Percentiles rank a stretch among this genome's conserved stretches.
Evolutionary conservation across 2,329 filamentous ascomycete species (phyloP).

Genomic region (Bipolaris sorokiniana): DNA sequence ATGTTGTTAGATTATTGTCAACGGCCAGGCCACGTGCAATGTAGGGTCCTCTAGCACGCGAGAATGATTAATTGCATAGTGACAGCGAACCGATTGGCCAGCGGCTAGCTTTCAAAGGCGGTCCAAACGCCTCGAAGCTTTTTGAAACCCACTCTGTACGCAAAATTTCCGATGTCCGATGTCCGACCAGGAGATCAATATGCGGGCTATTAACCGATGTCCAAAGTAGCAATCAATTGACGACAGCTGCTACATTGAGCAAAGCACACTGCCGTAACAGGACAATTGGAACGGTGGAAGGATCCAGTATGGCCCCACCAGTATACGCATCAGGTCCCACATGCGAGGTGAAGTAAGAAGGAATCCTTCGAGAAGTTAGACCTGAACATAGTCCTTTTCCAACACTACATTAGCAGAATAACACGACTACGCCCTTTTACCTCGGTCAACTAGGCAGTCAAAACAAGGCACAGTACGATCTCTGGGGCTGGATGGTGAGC

Average conservation of each 20-base stretch:
- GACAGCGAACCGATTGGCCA: too few species aligned
- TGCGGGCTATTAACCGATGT: conserved; percentile 2
- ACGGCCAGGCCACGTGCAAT: too few species aligned
- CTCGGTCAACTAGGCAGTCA: background rate
- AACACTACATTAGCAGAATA: background rate
- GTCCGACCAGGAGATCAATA: conserved; percentile 2
- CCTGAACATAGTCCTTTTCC: conserved; percentile 4
- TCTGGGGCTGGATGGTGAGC: conserved; percentile 1
- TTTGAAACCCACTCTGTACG: background rate
- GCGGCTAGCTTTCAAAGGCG: too few species aligned
- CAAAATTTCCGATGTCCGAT: conserved; percentile 3
- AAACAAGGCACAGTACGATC: background rate
- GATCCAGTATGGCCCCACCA: conserved; percentile 31
- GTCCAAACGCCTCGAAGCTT: background rate
- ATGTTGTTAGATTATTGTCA: too few species aligned
- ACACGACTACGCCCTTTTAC: background rate
- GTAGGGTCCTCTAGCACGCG: too few species aligned
- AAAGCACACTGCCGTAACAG: background rate
- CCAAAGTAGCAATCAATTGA: conserved; percentile 19
- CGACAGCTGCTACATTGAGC: conserved; percentile 1
- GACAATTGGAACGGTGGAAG: conserved; percentile 14
- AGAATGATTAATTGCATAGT: too few species aligned
- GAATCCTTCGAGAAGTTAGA: conserved; percentile 17
- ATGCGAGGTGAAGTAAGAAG: conserved; percentile 21
- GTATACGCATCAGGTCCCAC: conserved; percentile 35